These are phyloP conservation scores for Kodamaea kakaduensis DNA, from an alignment of 805 yeast genomes.

Conservation along the genomic window DNA sequence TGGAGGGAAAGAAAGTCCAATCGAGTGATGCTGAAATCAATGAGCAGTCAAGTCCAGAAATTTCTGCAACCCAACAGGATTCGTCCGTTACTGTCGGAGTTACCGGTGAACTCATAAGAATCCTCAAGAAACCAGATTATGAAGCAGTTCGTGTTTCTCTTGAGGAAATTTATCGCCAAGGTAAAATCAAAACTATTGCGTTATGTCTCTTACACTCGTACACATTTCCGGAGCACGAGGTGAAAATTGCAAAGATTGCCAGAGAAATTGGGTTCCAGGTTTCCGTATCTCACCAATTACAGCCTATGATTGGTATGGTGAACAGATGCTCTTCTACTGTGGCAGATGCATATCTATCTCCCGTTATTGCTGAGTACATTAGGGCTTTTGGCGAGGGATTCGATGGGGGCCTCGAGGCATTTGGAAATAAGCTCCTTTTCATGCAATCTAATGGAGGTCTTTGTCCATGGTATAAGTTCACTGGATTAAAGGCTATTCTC, in stretches of 20 bases:
- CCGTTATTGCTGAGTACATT: slow-evolving; percentile 33
- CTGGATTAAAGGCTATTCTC: slow-evolving; percentile 82
- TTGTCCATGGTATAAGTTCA: slow-evolving; percentile 75
- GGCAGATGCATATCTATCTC: slow-evolving; percentile 43
- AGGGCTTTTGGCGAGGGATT: slow-evolving; percentile 38
- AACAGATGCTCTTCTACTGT: slow-evolving; percentile 40
- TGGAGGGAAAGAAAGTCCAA: slow-evolving; percentile 60
- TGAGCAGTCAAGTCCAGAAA: slow-evolving; percentile 19
- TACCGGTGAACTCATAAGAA: slow-evolving; percentile 32
- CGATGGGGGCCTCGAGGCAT: slow-evolving; percentile 35
- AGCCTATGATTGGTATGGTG: slow-evolving; percentile 44
- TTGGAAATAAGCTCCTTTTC: slow-evolving; percentile 63
- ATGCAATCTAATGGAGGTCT: slow-evolving; percentile 98
- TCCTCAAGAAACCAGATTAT: slow-evolving; percentile 31
- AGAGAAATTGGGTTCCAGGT: slow-evolving; percentile 35
- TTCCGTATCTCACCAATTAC: slow-evolving; percentile 37
- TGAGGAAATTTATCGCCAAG: slow-evolving; percentile 20
- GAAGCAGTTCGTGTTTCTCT: slow-evolving; percentile 21
- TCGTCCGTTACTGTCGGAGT: slow-evolving; percentile 20
- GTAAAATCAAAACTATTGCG: slow-evolving; percentile 28
- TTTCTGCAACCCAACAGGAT: too few species aligned
- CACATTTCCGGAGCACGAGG: slow-evolving; percentile 38
- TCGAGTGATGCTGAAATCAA: slow-evolving; percentile 14
- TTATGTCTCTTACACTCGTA: slow-evolving; percentile 40
- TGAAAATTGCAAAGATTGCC: slow-evolving; percentile 31